These are phyloP conservation scores for Fistulinella staudtii DNA, from an alignment of 1,284 basidiomycete species.

Conservation along the genomic window DNA sequence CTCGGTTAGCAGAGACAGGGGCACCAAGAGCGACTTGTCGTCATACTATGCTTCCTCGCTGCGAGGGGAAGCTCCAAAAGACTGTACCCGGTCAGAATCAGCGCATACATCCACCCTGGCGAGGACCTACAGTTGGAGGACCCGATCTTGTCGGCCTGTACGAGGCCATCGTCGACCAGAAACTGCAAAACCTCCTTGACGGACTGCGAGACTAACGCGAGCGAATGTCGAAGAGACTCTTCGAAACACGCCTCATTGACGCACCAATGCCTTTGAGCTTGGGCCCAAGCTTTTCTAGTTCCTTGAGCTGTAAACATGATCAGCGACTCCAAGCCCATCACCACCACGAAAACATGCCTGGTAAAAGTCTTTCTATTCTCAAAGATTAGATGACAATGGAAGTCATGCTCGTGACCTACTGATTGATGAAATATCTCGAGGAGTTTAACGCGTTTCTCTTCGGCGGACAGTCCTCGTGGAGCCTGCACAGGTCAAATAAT, in stretches of 20 bases:
- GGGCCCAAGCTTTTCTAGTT: constrained; percentile 79
- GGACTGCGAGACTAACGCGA: constrained; percentile 66
- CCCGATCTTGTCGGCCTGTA: constrained; percentile 85
- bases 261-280: constrained; percentile 86
- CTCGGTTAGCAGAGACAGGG: constrained; percentile 5
- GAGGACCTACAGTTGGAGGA: constrained; percentile 76
- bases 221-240: not conserved
- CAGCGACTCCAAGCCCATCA: not conserved
- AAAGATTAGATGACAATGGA: constrained; percentile 1
- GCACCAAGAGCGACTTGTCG: not conserved
- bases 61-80: constrained; percentile 91
- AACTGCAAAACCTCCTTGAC: constrained; percentile 87
- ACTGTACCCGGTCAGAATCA: constrained; percentile 46
- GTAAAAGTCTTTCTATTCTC: constrained; percentile 76
- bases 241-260: constrained; percentile 9
- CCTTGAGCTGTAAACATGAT: constrained; percentile 60
- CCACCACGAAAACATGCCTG: constrained; percentile 41
- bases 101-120: constrained; percentile 30
- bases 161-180: constrained; percentile 78
- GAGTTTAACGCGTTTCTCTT: constrained; percentile 77
- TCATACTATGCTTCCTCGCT: constrained; percentile 70
- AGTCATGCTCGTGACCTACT: constrained; percentile 38
- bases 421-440: constrained; percentile 89
- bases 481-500: constrained; percentile 44
- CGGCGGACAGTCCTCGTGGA: constrained; percentile 71